Evolutionary conservation across 495 filamentous ascomycete genomes (phyloP), one percentile per base, ranked within the genome.

Genomic region (Penicillium waksmanii): DNA sequence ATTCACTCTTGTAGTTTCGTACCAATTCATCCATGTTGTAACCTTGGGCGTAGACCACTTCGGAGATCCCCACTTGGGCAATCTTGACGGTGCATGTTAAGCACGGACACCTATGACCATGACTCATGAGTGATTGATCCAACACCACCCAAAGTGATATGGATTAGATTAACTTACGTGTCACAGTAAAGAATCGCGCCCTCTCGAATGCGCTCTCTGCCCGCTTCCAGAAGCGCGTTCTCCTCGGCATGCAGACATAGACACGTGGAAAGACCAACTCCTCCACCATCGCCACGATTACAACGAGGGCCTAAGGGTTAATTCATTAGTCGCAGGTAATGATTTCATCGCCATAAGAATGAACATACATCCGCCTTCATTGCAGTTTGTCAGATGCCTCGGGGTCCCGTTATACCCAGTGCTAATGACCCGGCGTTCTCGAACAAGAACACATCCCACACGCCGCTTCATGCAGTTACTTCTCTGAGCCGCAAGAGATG

Each of bases 81-180:
- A 98, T 97, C 73, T 98, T 98, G 76, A 98, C 93, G 62, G 90
- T 94, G 71, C 95, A 98, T n/a, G 95, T 98, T 78, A 98, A 80
- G 65, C 95, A 98, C 12, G 95, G 95, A 66, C 95, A 98, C 17
- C 84, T 87, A 57, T 31, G 1, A 9, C 3, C 27, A 31, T 31
- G 25, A 3, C 47, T 55, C 25, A n/a, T 25, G 1, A 23, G 23
- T 51, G 15, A 53, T n/a, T 40, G 15, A 23, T 27, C n/a, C 12
- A 54, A 21, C 33, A 63, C 5, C 3, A 11, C 2, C 21, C 50
- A 57, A 13, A 51, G 34, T 50, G 5, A 21, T 51, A 47, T 31
- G 56, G 43, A 35, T 35, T 23, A 58, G 43, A 35, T 35, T 23
- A 49, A 64, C 79, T 69, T 69, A 87, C 71, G 95, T 98, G 70